Evolutionary conservation across 1,284 basidiomycete species (phyloP), one percentile per base, ranked within the genome.

Genomic region (Phlebopus sp.): DNA sequence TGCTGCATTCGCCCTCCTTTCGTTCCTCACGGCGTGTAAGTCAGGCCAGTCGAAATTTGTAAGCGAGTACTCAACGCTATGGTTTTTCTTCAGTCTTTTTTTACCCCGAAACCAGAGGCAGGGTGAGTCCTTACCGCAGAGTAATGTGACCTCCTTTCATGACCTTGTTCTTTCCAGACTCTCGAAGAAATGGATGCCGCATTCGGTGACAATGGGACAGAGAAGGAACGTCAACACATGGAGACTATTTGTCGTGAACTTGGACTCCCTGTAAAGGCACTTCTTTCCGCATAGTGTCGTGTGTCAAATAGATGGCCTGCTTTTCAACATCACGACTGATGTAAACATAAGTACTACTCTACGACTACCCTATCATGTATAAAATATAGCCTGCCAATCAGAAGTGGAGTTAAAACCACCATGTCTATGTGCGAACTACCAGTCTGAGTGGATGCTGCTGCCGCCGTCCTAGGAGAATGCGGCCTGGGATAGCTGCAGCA

Each of bases 171-270:
- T 21, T 25, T 40, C 5, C 35, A 69, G 66, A 68, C 63, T 1
- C 37, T 66, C 39, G 63, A 66, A 45, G 63, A 69, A 37, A 69
- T 68, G 67, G 59, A 68, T 18, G 58, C 53, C 4, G 62, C 60
- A 14, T 66, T 66, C 51, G 67, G 65, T 7, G 67, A 66, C 25
- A 54, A 55, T 9, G 44, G 62, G 29, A 53, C 64, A 11, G 63
- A 59, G 1, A 51, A 47, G 42, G 63, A 67, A 42, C 57, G 51
- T 5, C 46, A 65, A n/a, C 64, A 50, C 18, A 63, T 66, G 67
- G 52, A 50, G 19, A 41, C 15, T 18, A 67, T 66, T n/a, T 65
- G 60, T 45, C 53, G 54, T 10, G 50, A 63, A 18, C 53, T 69
- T 15, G 63, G 65, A 7, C 49, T 69, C 14, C 67, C 67, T 13